Evolutionary conservation across 2,329 filamentous ascomycete species (phyloP), one percentile per base, ranked within the genome.

Genomic region (Colletotrichum sp.): DNA sequence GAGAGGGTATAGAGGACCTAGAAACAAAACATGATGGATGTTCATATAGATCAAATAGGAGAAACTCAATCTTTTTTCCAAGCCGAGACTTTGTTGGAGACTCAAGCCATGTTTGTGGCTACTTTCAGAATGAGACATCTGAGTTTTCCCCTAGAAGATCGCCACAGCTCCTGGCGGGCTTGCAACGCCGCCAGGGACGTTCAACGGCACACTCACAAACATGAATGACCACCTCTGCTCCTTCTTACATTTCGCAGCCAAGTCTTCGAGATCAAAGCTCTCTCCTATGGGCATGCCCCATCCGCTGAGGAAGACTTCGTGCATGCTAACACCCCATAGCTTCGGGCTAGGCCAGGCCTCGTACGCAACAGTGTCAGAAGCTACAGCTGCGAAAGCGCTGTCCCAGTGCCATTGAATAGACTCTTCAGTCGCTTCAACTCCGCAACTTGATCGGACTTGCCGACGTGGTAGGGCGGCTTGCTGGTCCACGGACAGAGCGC

Each of bases 201-300:
- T 89, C 44, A 90, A 80, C 2, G 88, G 88, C 64, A 86, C 82
- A 25, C 86, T 88, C 2, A 85, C 85, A 25, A 91, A 80, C 76
- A 91, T 90, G 75, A 91, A 91, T 0, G 82, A 83, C 85, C 87
- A 90, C 16, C 87, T 81, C 15, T 84, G 86, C 8, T 87, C 85
- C 76, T 88, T 85, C 76, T 90, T 90, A 82, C 92, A 92, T 3
- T 84, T 89, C 85, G 89, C 81, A 15, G 82, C 81, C 62, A 85
- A 75, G 27, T 72, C 80, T 69, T 85, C 83, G 29, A 84, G 71
- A 49, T 85, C 82, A 34, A 84, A 84, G 1, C 84, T 72, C 61
- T 88, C 85, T 69, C 83, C 82, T 75, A 83, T 81, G 0, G 85
- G 87, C 80, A 89, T 81, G 1, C 88, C 88, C 87, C 88, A 90